Conservation (phyloP, 129 eudicot species). For the Logfia minima region DNA sequence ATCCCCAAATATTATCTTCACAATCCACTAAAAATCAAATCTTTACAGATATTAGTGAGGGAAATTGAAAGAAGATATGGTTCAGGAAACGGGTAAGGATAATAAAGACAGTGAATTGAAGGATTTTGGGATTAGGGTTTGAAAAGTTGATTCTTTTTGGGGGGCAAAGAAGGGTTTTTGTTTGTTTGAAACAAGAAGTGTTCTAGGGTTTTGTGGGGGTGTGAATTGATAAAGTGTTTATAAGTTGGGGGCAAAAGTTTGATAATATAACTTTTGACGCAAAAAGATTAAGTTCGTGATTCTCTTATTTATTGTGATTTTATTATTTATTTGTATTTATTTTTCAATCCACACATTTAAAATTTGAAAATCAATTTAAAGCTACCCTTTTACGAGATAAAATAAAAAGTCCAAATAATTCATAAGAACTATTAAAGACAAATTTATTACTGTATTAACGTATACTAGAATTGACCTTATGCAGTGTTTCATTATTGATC, state of each 20-base stretch:
- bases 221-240: not conserved
- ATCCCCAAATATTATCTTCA: not conserved
- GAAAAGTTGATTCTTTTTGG: not conserved
- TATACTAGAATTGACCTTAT: too few species aligned
- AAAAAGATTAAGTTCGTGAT: not conserved
- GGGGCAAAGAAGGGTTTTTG: not conserved
- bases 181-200: not conserved
- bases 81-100: not conserved
- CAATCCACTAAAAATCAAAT: constrained; percentile 6
- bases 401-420: too few species aligned
- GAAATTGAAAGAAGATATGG: constrained; percentile 7
- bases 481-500: too few species aligned
- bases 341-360: too few species aligned
- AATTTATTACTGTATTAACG: too few species aligned
- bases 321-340: not conserved
- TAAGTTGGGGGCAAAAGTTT: not conserved
- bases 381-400: too few species aligned
- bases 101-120: not conserved
- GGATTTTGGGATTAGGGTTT: constrained; percentile 10
- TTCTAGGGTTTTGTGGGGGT: constrained; percentile 9
- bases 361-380: too few species aligned
- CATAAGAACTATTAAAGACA: too few species aligned
- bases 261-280: not conserved
- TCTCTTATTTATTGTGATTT: too few species aligned
- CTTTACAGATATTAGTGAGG: not conserved